Percentiles rank a stretch among this genome's conserved stretches.
These are phyloP conservation scores for Litsea cubeba DNA, from an alignment of 164 flowering plant genomes.

Conservation along the genomic window DNA sequence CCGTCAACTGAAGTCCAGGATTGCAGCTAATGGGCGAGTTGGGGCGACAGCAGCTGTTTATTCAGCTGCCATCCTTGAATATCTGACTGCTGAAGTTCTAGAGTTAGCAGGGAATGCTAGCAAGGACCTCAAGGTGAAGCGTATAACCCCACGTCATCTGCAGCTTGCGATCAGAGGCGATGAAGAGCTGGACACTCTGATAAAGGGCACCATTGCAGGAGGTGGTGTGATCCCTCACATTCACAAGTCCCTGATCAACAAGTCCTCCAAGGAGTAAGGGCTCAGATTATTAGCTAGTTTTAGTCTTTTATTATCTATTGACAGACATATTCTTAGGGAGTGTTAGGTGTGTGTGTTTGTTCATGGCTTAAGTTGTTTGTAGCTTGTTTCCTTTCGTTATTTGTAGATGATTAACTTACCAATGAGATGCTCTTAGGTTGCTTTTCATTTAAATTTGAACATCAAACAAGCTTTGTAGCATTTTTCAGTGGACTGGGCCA, in stretches of 20 bases:
- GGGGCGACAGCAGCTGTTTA: slow-evolving; percentile 96
- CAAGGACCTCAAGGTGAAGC: slow-evolving; percentile 92
- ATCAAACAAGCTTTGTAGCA: too few species aligned
- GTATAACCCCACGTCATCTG: slow-evolving; percentile 87
- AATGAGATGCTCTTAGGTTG: too few species aligned
- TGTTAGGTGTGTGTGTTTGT: not conserved
- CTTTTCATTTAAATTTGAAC: too few species aligned
- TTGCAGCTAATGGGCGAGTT: slow-evolving; percentile 78
- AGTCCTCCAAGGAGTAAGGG: slow-evolving; percentile 67
- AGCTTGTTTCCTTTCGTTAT: not conserved
- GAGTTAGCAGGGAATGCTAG: slow-evolving; percentile 93
- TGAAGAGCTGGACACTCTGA: slow-evolving; percentile 92
- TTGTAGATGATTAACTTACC: too few species aligned
- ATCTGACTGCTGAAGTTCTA: slow-evolving; percentile 86
- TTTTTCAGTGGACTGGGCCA: too few species aligned
- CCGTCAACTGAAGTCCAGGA: slow-evolving; percentile 71
- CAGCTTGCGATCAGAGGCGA: slow-evolving; percentile 94
- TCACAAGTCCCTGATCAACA: slow-evolving; percentile 95
- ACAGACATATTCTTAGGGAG: not conserved
- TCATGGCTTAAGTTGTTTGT: not conserved
- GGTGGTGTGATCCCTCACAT: slow-evolving; percentile 97
- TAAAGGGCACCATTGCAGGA: slow-evolving; percentile 92
- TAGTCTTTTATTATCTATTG: not conserved
- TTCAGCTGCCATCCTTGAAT: slow-evolving; percentile 86
- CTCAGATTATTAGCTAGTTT: not conserved